These are phyloP conservation scores for Loxodes magnus DNA, from an alignment of 73 alveolate species.

Conservation along the genomic window DNA sequence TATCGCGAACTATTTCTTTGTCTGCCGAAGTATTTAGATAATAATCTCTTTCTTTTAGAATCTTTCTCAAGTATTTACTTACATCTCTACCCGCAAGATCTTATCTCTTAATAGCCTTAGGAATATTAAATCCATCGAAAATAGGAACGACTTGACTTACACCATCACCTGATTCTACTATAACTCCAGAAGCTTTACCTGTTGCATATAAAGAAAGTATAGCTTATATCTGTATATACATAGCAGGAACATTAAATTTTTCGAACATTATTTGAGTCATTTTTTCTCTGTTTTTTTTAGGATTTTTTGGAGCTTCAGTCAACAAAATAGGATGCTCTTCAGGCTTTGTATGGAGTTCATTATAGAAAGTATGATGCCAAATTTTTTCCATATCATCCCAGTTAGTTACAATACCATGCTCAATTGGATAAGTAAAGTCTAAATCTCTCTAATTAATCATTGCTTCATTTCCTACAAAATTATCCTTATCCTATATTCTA, in stretches of 20 bases:
- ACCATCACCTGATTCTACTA: constrained; percentile 96
- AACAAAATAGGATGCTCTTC: constrained; percentile 73
- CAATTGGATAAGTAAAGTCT: constrained; percentile 79
- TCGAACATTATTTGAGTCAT: constrained; percentile 87
- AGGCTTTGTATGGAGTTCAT: constrained; percentile 49
- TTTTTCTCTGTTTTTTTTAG: constrained; percentile 67
- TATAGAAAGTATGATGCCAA: constrained; percentile 49
- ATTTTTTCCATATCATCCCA: constrained; percentile 85
- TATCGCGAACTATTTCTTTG: constrained; percentile 73
- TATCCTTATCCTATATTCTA: constrained; percentile 60
- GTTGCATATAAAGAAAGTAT: constrained; percentile 87
- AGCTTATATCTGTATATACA: constrained; percentile 49
- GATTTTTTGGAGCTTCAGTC: constrained; percentile 77
- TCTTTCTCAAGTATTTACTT: constrained; percentile 58
- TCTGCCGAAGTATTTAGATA: constrained; percentile 72
- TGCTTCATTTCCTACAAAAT: constrained; percentile 96
- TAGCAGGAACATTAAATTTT: constrained; percentile 70
- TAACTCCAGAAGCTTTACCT: constrained; percentile 89
- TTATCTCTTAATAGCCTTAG: constrained; percentile 67
- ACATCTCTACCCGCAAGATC: constrained; percentile 85
- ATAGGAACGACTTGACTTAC: constrained; percentile 92
- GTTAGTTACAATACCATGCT: constrained; percentile 84
- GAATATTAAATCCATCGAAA: constrained; percentile 87
- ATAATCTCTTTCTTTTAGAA: constrained; percentile 66
- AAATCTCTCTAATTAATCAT: constrained; percentile 86